Percentiles rank a stretch among this genome's conserved stretches.
Conservation (phyloP, 2,329 filamentous ascomycete genomes). For the Colletotrichum orbiculare region DNA sequence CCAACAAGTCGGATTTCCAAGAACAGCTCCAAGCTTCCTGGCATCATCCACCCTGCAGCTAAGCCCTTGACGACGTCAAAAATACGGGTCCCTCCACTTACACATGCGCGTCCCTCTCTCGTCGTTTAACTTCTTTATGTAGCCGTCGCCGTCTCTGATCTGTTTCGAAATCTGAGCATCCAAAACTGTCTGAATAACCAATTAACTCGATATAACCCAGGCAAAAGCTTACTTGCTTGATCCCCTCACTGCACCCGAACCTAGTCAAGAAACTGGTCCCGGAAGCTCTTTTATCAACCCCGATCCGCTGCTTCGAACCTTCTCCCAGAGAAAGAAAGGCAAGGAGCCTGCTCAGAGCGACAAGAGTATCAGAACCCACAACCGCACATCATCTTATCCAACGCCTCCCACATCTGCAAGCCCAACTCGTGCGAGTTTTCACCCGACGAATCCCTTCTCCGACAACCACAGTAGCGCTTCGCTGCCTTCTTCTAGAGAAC, state of each 20-base stretch:
- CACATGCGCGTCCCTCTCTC: conserved; percentile 24
- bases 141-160: background rate
- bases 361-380: conserved; percentile 31
- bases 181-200: conserved; percentile 12
- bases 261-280: conserved; percentile 74
- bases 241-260: conserved; percentile 75
- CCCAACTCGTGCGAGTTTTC: conserved; percentile 59
- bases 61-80: conserved; percentile 38
- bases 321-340: conserved; percentile 41
- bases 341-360: conserved; percentile 24
- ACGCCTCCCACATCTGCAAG: conserved; percentile 67
- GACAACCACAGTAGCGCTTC: conserved; percentile 44
- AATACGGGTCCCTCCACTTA: conserved; percentile 34
- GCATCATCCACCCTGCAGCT: conserved; percentile 29
- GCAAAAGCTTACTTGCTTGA: conserved; percentile 75
- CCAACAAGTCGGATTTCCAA: conserved; percentile 32
- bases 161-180: background rate
- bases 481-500: conserved; percentile 39
- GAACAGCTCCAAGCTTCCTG: conserved; percentile 29
- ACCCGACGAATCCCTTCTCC: conserved; percentile 56
- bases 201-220: conserved; percentile 50
- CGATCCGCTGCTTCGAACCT: conserved; percentile 39
- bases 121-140: conserved; percentile 9
- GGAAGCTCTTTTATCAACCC: conserved; percentile 64
- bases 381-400: conserved; percentile 42